phyloP scores from a whole-genome alignment of 305 asterid species.

The Plantago rigida region DNA sequence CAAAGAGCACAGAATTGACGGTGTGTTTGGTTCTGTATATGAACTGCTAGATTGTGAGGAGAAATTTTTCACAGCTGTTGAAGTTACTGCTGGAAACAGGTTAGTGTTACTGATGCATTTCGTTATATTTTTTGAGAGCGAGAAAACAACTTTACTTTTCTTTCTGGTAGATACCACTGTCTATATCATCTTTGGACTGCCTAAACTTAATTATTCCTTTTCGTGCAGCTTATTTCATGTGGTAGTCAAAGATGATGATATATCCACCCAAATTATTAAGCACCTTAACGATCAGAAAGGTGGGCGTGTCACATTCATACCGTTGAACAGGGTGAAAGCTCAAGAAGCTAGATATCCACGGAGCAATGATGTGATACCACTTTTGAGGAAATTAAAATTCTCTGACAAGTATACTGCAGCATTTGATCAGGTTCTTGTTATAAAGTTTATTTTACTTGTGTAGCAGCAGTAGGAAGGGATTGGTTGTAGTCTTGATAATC shows the following conservation, averaged over 20 bases:
- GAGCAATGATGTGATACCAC: constrained; percentile 78
- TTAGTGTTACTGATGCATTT: constrained; percentile 18
- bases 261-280: constrained; percentile 76
- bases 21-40: constrained; percentile 78
- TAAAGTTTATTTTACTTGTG: too few species aligned
- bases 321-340: constrained; percentile 85
- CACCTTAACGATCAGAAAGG: constrained; percentile 95
- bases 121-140: background rate
- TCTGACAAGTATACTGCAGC: constrained; percentile 50
- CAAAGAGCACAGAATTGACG: constrained; percentile 41
- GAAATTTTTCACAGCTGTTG: constrained; percentile 90
- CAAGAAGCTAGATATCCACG: constrained; percentile 72
- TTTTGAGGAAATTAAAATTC: constrained; percentile 62
- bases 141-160: too few species aligned
- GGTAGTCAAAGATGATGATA: constrained; percentile 86
- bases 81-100: constrained; percentile 99
- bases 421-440: constrained; percentile 62
- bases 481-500: too few species aligned
- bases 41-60: constrained; percentile 95
- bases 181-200: constrained; percentile 13
- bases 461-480: too few species aligned
- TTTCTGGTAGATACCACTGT: constrained; percentile 8
- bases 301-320: constrained; percentile 95
- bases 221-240: constrained; percentile 79
- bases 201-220: constrained; percentile 22